Percentiles rank a stretch among this genome's conserved stretches.
phyloP scores from a whole-genome alignment of 768 basidiomycete genomes.

The Phaeotremella skinneri region DNA sequence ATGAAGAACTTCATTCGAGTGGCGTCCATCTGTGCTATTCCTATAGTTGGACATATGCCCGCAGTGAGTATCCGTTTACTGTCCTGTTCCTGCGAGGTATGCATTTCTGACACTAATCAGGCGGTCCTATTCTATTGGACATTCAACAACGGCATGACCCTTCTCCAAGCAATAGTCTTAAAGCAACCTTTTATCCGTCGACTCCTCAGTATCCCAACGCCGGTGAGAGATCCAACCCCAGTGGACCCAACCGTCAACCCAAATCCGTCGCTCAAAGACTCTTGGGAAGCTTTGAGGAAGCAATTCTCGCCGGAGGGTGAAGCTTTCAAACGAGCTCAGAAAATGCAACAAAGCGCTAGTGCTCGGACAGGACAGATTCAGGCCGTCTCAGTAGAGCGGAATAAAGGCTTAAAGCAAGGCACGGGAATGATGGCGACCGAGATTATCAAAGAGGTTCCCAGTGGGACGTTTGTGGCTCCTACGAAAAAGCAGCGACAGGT shows the following conservation, averaged over 20 bases:
- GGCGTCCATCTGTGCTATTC: slow-evolving; percentile 58
- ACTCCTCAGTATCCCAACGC: slow-evolving; percentile 32
- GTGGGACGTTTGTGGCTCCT: not conserved
- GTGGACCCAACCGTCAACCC: slow-evolving; percentile 9
- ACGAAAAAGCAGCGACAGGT: not conserved
- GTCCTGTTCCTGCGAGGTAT: not conserved
- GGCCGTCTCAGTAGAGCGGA: not conserved
- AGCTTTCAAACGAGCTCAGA: not conserved
- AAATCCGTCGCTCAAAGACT: slow-evolving; percentile 1
- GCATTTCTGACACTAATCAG: slow-evolving; percentile 50
- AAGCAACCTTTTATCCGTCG: slow-evolving; percentile 45
- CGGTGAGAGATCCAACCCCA: slow-evolving; percentile 20
- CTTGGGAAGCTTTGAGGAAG: not conserved
- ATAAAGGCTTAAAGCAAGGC: not conserved
- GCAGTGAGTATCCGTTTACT: slow-evolving; percentile 65
- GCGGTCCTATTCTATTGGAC: slow-evolving; percentile 63
- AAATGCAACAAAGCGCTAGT: not conserved
- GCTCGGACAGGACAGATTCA: not conserved
- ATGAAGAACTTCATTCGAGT: slow-evolving; percentile 66
- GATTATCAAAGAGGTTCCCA: not conserved
- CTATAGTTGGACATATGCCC: slow-evolving; percentile 63
- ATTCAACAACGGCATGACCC: slow-evolving; percentile 58
- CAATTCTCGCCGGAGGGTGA: not conserved
- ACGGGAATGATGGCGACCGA: not conserved
- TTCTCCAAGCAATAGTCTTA: slow-evolving; percentile 58